These are phyloP conservation scores for Astraeus odoratus DNA, from an alignment of 768 basidiomycete genomes.

Conservation along the genomic window DNA sequence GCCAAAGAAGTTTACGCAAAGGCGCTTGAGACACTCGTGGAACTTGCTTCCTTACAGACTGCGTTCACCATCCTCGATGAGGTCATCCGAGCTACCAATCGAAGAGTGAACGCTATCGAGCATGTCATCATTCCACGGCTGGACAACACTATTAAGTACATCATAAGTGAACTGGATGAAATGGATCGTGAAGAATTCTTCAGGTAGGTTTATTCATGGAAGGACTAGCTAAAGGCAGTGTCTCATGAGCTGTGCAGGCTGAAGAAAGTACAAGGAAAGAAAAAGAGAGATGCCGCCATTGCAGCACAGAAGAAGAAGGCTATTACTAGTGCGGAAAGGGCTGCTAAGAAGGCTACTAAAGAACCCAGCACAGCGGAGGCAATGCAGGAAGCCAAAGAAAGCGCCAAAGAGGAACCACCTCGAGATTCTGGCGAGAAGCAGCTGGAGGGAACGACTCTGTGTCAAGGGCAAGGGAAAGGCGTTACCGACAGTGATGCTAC, in stretches of 20 bases:
- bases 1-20: constrained; percentile 98
- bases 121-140: constrained; percentile 93
- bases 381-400: constrained; percentile 20
- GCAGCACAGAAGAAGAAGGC: constrained; percentile 19
- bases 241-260: constrained; percentile 42
- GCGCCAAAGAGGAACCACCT: constrained; percentile 14
- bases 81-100: constrained; percentile 98
- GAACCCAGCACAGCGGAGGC: neutral
- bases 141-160: constrained; percentile 97
- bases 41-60: constrained; percentile 93
- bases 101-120: constrained; percentile 97
- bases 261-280: constrained; percentile 97
- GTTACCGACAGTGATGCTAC: constrained; percentile 1
- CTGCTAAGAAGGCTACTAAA: neutral
- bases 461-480: too few species aligned
- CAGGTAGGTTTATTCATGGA: constrained; percentile 41
- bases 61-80: constrained; percentile 98
- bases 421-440: constrained; percentile 22
- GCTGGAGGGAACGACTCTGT: neutral
- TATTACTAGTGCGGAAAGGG: neutral
- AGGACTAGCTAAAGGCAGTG: neutral
- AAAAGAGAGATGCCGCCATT: constrained; percentile 72
- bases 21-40: constrained; percentile 93
- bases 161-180: constrained; percentile 94
- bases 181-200: constrained; percentile 98